Evolutionary conservation across 1,284 basidiomycete genomes (phyloP), one percentile per base, ranked within the genome.

Genomic region (Melampsora larici-populina): DNA sequence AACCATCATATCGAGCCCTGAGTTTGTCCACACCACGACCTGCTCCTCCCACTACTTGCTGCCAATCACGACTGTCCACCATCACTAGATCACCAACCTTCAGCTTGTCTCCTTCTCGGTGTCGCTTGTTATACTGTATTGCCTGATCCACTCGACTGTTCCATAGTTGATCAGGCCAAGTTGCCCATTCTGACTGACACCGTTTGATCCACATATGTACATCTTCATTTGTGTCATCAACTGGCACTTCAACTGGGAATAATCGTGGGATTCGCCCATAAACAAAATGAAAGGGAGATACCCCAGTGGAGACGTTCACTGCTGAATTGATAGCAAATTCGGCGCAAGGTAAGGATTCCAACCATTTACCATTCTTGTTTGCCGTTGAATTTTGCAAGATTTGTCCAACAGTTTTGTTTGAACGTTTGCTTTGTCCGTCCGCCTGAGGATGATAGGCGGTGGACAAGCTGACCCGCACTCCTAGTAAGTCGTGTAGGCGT

Each of bases 351-450:
- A 79, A 46, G 81, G 70, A 7, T 0, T 21, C 18, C 29, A 71
- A 18, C 80, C 79, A 81, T 48, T 78, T 46, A 5, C 36, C 24
- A 49, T 69, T 36, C 58, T 29, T 68, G 51, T 62, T 81, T 79
- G n/a, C 67, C 17, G 2, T 73, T 21, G 31, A 48, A 29, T 43
- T 48, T 1, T 73, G 78, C 4, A 82, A 48, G 43, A 78, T 73
- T 55, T 58, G 84, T 1, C 79, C 83, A 0, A 86, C 76, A 0
- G 84, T 85, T 60, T 85, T 85, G 66, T 85, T 85, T 0, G 83
- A 81, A 0, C 79, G 58, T 79, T 86, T 83, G 21, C 81, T 83
- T 0, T 69, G 13, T 29, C 82, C 81, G 48, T 83, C 82, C 0
- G 81, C 81, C 64, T 82, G 66, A 0, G 82, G 81, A 80, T 81